A percentile compares a stretch with the other conserved stretches of the same genome.
Evolutionary conservation across 129 eudicot genomes (phyloP).

Genomic region (Helianthus annuus): HanXRQr2.0-SUNRISE NC_035444.2:11244445-11244944

Average conservation of each 20-base stretch:
- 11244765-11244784: slow-evolving; percentile 68
- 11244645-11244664: too few species aligned
- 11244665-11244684: too few species aligned
- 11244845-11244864: neutral
- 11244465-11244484: slow-evolving; percentile 62
- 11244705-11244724: slow-evolving; percentile 41
- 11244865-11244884: slow-evolving; percentile 44
- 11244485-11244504: slow-evolving; percentile 58
- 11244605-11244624: too few species aligned
- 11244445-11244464: slow-evolving; percentile 79
- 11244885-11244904: slow-evolving; percentile 49
- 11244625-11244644: too few species aligned
- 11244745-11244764: slow-evolving; percentile 95
- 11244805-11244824: neutral
- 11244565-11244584: too few species aligned
- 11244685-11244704: neutral
- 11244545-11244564: too few species aligned
- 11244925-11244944: slow-evolving; percentile 62
- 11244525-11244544: slow-evolving; percentile 8
- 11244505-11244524: slow-evolving; percentile 44
- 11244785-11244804: neutral
- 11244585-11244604: too few species aligned
- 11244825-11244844: neutral
- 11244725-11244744: slow-evolving; percentile 50
- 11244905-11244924: slow-evolving; percentile 83